Conservation (phyloP, 257 asterid species). For the Forsythia viridissima region DNA sequence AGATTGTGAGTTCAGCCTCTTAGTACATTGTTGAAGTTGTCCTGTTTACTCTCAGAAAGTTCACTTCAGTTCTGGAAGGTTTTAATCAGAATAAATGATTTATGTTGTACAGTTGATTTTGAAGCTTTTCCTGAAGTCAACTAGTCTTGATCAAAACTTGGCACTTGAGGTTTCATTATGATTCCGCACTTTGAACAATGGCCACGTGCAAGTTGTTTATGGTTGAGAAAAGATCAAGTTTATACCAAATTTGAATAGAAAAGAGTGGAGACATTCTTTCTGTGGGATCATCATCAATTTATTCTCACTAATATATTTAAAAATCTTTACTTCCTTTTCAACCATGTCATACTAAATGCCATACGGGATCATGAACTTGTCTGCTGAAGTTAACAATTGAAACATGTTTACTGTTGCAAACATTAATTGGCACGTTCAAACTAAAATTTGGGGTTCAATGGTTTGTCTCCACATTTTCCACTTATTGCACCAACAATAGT, state of each 20-base stretch:
- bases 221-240: neutral
- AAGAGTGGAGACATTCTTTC: neutral
- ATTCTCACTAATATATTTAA: neutral
- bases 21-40: neutral
- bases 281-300: neutral
- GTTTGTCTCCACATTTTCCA: neutral
- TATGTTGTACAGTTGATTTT: neutral
- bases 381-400: neutral
- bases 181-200: neutral
- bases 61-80: neutral
- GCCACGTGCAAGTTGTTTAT: neutral
- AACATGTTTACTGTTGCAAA: neutral
- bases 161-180: neutral
- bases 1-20: neutral
- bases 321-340: neutral
- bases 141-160: neutral
- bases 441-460: neutral
- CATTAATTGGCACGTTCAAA: neutral
- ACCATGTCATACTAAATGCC: neutral
- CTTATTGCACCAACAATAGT: neutral
- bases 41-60: neutral
- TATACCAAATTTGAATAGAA: neutral
- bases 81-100: neutral
- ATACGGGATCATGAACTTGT: neutral
- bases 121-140: neutral